Base-by-base conservation (phyloP, 306 rosid species). In the Castanea crenata region DNA sequence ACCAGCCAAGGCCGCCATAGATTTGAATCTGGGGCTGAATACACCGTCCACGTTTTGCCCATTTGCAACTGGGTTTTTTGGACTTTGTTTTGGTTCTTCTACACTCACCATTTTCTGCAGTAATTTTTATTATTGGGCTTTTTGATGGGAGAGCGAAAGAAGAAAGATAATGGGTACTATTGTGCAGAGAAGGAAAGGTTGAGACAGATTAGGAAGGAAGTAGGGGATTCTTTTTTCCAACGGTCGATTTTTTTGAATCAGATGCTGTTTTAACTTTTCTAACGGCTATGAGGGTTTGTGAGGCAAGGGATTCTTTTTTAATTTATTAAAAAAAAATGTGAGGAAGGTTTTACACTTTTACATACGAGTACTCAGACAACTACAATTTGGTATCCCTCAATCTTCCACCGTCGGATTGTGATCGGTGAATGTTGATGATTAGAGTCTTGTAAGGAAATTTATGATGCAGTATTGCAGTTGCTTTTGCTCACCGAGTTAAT, bases 1-100 rank as follows among this genome's bases (percentile, higher is more conserved):
- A 58, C 98, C 99, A 20, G 99, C 99, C 93, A 89, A 83, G 75
- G 99, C 96, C 6, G 97, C 97, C 15, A 80, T 93, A 4, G 98
- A 91, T 85, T 89, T 96, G 90, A 96, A 93, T 78, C 94, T 80
- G 10, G 99, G 97, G 80, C 93, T 93, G 65, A 96, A 70, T 4
- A 91, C 18, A 32, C 72, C 44, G 9, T 62, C 77, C 46, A 2
- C 5, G 65, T 54, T 80, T 76, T 85, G 78, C 46, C 82, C 87
- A 76, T 64, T 81, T 19, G 77, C 81, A 16, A 38, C 21, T 11
- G 75, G 61, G 13, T 61, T 74, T 74, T 76, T 87, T 2, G 87
- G 88, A 74, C 74, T 89, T 29, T 55, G 80, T 35, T 44, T 82
- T 29, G 82, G 76, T 55, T 82, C 92, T 73, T 79, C 87, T 7